Conservation (phyloP, 441 rosid species). For the Rhodomyrtus psidioides region DNA sequence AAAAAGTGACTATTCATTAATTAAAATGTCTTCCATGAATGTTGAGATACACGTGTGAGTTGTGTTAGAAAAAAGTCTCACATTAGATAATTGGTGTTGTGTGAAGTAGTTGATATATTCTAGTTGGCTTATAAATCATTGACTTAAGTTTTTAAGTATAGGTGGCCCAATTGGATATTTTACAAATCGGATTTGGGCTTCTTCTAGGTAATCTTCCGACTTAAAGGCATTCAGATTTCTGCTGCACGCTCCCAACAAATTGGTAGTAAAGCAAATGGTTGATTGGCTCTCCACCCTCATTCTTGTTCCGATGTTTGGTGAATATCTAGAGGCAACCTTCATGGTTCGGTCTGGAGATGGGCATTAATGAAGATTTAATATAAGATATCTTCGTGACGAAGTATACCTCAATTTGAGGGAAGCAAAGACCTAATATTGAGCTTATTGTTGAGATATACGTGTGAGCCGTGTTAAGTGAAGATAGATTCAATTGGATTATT, state of each 20-base stretch:
- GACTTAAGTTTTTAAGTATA: rapidly evolving
- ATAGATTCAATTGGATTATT: background rate
- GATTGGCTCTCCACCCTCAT: background rate
- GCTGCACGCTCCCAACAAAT: background rate
- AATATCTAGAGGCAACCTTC: background rate
- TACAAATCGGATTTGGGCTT: rapidly evolving
- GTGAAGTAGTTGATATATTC: background rate
- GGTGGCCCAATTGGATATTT: background rate
- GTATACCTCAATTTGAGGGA: no score
- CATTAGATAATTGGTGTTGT: no score
- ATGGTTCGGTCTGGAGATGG: background rate
- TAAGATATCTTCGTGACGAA: background rate
- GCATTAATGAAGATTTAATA: no score
- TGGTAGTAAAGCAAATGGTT: background rate
- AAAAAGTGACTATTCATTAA: background rate
- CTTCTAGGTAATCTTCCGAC: background rate
- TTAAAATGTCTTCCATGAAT: background rate
- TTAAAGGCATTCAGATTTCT: background rate
- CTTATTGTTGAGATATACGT: background rate
- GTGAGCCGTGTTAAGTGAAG: background rate
- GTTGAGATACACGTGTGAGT: background rate
- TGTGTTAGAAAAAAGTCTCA: background rate
- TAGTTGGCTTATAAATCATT: background rate
- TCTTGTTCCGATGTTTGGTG: background rate
- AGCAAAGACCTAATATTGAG: no score